These are phyloP conservation scores for Hirsutella thompsonii DNA, from an alignment of 2,329 filamentous ascomycete species.

Conservation along the genomic window DNA sequence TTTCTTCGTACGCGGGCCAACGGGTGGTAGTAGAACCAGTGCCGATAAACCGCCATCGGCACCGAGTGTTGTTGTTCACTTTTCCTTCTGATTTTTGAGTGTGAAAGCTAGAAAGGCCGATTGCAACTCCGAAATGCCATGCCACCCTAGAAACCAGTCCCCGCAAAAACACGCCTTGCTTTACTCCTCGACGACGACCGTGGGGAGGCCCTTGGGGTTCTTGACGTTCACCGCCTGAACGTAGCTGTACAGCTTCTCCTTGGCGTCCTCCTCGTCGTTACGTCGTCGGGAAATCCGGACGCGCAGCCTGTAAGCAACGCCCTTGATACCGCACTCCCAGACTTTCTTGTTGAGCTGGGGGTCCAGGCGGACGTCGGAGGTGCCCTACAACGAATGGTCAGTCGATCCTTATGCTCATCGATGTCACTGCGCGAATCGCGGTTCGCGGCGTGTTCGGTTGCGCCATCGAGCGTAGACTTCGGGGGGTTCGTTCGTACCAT, in stretches of 20 bases:
- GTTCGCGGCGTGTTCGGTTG: neutral
- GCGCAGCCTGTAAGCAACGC: constrained; percentile 91
- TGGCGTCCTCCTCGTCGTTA: constrained; percentile 99
- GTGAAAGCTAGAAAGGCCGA: constrained; percentile 30
- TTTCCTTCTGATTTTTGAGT: constrained; percentile 22
- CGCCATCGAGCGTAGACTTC: neutral
- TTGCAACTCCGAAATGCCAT: constrained; percentile 34
- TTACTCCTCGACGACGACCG: constrained; percentile 72
- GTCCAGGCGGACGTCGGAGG: constrained; percentile 92
- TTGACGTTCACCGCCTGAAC: constrained; percentile 99
- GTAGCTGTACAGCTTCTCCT: constrained; percentile 99
- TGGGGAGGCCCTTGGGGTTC: constrained; percentile 95
- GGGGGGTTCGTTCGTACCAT: constrained; percentile 64
- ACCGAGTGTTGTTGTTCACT: constrained; percentile 21
- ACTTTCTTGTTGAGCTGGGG: constrained; percentile 99
- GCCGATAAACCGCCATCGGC: constrained; percentile 1
- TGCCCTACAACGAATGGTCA: constrained; percentile 51
- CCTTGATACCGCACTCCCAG: constrained; percentile 99
- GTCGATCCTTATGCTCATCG: neutral
- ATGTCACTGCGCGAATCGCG: neutral
- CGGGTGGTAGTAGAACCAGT: neutral
- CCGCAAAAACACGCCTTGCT: constrained; percentile 22
- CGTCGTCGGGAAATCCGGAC: constrained; percentile 98
- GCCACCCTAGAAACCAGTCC: constrained; percentile 28
- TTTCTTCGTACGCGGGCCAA: neutral